These are phyloP conservation scores for Begonia loranthoides DNA, from an alignment of 306 rosid species.

Conservation along the genomic window DNA sequence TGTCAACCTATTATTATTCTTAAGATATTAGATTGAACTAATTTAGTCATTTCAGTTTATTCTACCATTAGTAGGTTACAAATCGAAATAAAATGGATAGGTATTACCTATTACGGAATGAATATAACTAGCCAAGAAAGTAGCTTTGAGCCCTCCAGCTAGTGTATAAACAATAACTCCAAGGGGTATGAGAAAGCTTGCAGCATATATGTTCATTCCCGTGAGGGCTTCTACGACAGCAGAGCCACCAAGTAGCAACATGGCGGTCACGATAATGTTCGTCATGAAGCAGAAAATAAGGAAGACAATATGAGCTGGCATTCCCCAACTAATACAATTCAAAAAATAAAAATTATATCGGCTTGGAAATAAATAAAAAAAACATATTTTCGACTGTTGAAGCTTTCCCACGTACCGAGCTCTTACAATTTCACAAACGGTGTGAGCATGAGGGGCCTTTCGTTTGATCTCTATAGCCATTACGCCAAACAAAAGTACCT, in stretches of 20 bases:
- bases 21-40: too few species aligned
- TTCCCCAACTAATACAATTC: conserved; percentile 61
- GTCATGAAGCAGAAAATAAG: conserved; percentile 80
- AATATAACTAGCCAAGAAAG: conserved; percentile 92
- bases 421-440: conserved; percentile 86
- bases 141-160: conserved; percentile 94
- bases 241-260: conserved; percentile 94
- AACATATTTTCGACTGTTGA: not conserved
- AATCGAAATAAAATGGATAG: not conserved
- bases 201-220: conserved; percentile 85
- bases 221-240: conserved; percentile 89
- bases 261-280: conserved; percentile 77
- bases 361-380: not conserved
- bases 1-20: too few species aligned
- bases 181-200: conserved; percentile 88
- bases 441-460: conserved; percentile 91
- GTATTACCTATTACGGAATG: conserved; percentile 83
- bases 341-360: not conserved
- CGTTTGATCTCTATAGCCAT: conserved; percentile 97
- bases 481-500: conserved; percentile 83
- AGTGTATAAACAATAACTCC: conserved; percentile 87
- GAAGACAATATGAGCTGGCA: conserved; percentile 66
- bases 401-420: conserved; percentile 52
- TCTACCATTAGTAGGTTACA: too few species aligned
- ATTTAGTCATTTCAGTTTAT: too few species aligned